Conservation (phyloP, 2,329 filamentous ascomycete genomes). For the Alternaria brassicae region DNA sequence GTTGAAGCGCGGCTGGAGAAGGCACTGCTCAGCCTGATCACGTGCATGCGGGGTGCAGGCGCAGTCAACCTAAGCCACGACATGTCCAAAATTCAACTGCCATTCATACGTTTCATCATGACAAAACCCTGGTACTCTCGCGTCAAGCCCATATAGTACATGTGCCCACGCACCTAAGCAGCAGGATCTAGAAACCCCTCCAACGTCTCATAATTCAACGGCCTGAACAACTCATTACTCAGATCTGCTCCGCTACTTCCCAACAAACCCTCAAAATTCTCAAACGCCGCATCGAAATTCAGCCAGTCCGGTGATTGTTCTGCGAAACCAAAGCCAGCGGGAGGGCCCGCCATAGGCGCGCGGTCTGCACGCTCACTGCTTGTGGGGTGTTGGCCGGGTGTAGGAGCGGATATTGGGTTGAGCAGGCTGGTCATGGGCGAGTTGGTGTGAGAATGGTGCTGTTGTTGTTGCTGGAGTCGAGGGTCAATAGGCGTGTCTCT, state of each 20-base stretch:
- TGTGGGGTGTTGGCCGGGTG: constrained; percentile 48
- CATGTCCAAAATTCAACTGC: neutral
- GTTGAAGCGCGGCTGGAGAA: neutral
- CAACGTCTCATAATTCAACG: constrained; percentile 46
- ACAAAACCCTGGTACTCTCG: neutral
- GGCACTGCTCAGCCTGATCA: neutral
- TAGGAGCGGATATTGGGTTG: constrained; percentile 36
- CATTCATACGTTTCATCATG: neutral
- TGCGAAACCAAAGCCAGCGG: constrained; percentile 40
- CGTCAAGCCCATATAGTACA: neutral
- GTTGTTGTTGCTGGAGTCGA: constrained; percentile 37
- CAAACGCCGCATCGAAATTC: constrained; percentile 51
- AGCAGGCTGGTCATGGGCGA: constrained; percentile 41
- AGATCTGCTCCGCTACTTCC: constrained; percentile 49
- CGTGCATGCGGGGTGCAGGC: neutral
- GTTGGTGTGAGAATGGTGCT: constrained; percentile 17
- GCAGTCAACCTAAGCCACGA: neutral
- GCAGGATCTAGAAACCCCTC: constrained; percentile 44
- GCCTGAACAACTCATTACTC: constrained; percentile 49
- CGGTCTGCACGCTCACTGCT: constrained; percentile 47
- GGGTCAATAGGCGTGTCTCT: constrained; percentile 43
- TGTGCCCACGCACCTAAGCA: constrained; percentile 7
- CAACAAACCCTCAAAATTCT: constrained; percentile 50
- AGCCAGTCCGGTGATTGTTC: constrained; percentile 49
- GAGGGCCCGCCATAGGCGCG: constrained; percentile 27